Percentiles rank a stretch among this genome's conserved stretches.
These are phyloP conservation scores for Aspergillus awamori DNA, from an alignment of 2,329 filamentous ascomycete species.

Conservation along the genomic window DNA sequence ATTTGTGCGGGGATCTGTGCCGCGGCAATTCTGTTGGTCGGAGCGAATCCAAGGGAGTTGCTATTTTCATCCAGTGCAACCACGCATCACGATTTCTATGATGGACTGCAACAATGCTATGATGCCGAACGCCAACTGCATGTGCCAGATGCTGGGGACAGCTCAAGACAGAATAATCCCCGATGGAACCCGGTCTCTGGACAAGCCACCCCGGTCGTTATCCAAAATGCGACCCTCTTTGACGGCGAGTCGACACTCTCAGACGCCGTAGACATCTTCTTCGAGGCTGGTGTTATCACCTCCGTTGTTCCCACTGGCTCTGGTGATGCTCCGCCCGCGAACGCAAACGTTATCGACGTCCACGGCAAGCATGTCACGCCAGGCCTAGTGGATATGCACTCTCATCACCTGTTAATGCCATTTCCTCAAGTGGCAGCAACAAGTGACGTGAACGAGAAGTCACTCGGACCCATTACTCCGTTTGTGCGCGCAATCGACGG, in stretches of 20 bases:
- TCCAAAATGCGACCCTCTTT: conserved; percentile 4
- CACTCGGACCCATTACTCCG: conserved; percentile 57
- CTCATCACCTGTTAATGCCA: conserved; percentile 63
- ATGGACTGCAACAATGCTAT: not conserved
- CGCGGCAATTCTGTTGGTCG: not conserved
- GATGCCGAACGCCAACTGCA: not conserved
- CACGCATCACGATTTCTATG: not conserved
- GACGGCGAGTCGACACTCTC: not conserved
- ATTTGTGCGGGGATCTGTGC: not conserved
- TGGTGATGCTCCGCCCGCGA: not conserved
- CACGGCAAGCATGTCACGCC: conserved; percentile 53
- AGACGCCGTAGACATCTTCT: not conserved
- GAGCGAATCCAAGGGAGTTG: not conserved
- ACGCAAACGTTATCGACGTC: conserved; percentile 4
- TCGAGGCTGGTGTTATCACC: not conserved
- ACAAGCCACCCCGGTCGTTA: not conserved
- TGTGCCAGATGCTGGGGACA: not conserved
- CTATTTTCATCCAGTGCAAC: not conserved
- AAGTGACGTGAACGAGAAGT: conserved; percentile 64
- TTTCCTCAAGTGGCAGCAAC: conserved; percentile 60
- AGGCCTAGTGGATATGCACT: conserved; percentile 74
- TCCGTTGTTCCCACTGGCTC: not conserved
- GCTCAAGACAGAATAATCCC: not conserved
- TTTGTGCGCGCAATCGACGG: conserved; percentile 69
- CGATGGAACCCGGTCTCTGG: not conserved